phyloP scores from a whole-genome alignment of 2,329 filamentous ascomycete genomes.

The Calonectria crousiana region DNA sequence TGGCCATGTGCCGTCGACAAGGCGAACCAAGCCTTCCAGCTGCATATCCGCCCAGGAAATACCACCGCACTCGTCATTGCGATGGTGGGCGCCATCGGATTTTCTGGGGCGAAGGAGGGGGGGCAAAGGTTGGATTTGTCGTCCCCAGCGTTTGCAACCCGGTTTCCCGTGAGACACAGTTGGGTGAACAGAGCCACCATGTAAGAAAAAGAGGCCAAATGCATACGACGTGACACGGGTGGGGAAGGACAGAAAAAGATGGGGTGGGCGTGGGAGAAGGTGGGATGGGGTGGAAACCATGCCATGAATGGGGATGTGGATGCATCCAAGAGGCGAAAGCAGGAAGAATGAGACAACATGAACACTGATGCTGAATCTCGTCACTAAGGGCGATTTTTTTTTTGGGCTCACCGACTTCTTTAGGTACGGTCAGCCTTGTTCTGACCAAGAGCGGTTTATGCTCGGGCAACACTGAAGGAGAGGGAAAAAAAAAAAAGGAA shows the following conservation, averaged over 20 bases:
- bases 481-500: background rate
- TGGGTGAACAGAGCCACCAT: background rate
- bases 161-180: background rate
- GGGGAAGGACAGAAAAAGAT: conserved; percentile 6
- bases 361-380: background rate
- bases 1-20: background rate
- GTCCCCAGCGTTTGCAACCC: background rate
- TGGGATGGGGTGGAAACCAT: conserved; percentile 8
- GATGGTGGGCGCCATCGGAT: background rate
- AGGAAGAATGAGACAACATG: background rate
- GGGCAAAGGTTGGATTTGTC: background rate
- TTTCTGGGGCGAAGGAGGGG: background rate
- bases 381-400: background rate
- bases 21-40: background rate
- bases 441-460: background rate
- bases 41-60: conserved; percentile 6
- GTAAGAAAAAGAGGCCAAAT: conserved; percentile 13
- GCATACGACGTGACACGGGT: conserved; percentile 20
- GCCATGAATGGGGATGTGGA: conserved; percentile 6
- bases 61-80: background rate
- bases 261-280: conserved; percentile 12
- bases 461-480: too few species aligned
- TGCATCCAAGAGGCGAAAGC: conserved; percentile 5
- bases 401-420: background rate
- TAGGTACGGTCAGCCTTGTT: background rate